phyloP scores from a whole-genome alignment of 2,329 filamentous ascomycete genomes.

The Colletotrichum gigasporum region DNA sequence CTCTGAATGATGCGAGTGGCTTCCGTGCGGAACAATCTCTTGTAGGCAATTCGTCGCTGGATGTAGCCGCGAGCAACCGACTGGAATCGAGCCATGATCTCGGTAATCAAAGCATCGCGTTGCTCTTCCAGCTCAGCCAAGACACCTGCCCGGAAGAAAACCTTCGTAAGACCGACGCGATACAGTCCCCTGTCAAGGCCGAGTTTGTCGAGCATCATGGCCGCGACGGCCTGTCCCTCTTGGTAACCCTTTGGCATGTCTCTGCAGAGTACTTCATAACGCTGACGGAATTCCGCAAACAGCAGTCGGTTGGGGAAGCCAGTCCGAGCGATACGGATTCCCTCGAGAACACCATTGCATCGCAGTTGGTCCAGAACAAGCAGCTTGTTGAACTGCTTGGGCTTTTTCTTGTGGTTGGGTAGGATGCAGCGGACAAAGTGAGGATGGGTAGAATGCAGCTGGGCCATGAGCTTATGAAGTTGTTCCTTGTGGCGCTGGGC shows the following conservation, averaged over 20 bases:
- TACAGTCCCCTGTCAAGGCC: constrained; percentile 87
- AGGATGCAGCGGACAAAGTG: constrained; percentile 98
- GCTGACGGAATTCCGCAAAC: constrained; percentile 92
- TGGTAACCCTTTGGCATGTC: constrained; percentile 91
- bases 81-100: constrained; percentile 95
- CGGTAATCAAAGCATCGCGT: constrained; percentile 88
- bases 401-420: constrained; percentile 96
- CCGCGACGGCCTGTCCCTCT: constrained; percentile 86
- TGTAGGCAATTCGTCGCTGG: constrained; percentile 88
- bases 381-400: constrained; percentile 89
- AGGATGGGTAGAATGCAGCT: constrained; percentile 94
- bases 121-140: constrained; percentile 97
- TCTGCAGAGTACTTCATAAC: constrained; percentile 92
- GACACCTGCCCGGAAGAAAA: constrained; percentile 97
- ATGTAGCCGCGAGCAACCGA: constrained; percentile 90
- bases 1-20: constrained; percentile 93
- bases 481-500: constrained; percentile 98
- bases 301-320: constrained; percentile 94
- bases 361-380: constrained; percentile 97
- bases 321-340: constrained; percentile 95
- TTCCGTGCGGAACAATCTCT: constrained; percentile 92
- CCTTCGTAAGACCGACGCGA: constrained; percentile 93
- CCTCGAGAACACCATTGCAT: constrained; percentile 99
- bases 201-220: constrained; percentile 89
- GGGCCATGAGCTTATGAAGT: constrained; percentile 92